Evolutionary conservation across 139 green algal species (phyloP), one percentile per base, ranked within the genome.

Genomic region (Nannochloris sp.): DNA sequence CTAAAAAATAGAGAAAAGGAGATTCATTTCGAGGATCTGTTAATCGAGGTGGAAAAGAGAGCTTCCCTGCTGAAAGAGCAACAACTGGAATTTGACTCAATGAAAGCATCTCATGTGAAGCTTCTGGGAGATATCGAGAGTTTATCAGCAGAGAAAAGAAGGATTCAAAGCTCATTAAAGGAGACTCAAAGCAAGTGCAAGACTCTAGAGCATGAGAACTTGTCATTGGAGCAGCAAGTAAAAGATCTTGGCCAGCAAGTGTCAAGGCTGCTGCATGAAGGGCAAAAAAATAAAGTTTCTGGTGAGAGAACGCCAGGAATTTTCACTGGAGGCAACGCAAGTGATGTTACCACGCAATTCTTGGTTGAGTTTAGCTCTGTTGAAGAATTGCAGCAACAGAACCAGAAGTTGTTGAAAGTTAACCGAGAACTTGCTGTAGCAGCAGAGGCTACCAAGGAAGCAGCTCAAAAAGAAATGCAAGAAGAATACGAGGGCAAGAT

Each of bases 1-100:
- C 49, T 76, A 36, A 55, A 70, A 37, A 68, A 60, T 21, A 66
- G 63, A 23, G 62, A 69, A 68, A 62, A 60, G 27, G 75, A 82
- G 57, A 79, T 76, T 57, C 27, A 75, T 46, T 62, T 85, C 60
- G 78, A 85, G 16, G 62, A 77, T 58, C 71, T 85, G 46, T 69
- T 59, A 25, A 46, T 31, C 12, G 71, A 85, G 62, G 62, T 85
- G 37, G 78, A 85, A 58, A 64, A 55, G 37, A 72, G 75, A 51
- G 75, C 78, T 18, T 67, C 64, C 23, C 54, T 70, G 36, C 67
- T 85, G 11, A 44, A 66, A 44, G 71, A 82, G 51, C 78, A 85
- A 54, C 50, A 70, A 57, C 40, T 46, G 1, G 75, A 83, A 68
- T 81, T 79, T 48, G 63, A 71, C 27, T 56, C 71, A 9, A 58